A percentile compares a stretch with the other conserved stretches of the same genome.
Conservation (phyloP, 768 basidiomycete species). For the Boletus coccyginus region DNA sequence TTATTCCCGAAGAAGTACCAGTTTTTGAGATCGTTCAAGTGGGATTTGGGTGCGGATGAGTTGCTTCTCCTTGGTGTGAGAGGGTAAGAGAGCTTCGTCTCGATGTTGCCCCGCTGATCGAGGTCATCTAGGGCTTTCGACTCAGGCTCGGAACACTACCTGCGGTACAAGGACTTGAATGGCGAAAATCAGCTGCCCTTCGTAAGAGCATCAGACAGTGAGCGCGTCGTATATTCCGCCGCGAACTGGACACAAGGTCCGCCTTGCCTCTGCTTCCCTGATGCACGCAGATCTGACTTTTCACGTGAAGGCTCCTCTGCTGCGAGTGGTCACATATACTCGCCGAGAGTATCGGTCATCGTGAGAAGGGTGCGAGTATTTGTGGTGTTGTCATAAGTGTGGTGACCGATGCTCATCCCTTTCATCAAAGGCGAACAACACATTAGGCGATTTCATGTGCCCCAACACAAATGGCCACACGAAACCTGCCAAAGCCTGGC, state of each 20-base stretch:
- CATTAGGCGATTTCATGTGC: conserved; percentile 66
- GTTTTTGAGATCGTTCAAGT: conserved; percentile 61
- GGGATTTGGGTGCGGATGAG: conserved; percentile 53
- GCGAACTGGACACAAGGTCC: conserved; percentile 67
- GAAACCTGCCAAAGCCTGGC: conserved; percentile 51
- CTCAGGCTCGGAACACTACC: conserved; percentile 49
- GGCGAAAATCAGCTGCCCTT: conserved; percentile 47
- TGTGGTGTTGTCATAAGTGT: background rate
- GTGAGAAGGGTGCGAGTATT: conserved; percentile 46
- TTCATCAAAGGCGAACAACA: conserved; percentile 51
- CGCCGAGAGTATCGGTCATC: conserved; percentile 53
- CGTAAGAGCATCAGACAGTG: conserved; percentile 46
- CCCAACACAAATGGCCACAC: conserved; percentile 49
- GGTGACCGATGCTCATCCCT: background rate
- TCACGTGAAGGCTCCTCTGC: conserved; percentile 51
- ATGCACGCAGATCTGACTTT: background rate
- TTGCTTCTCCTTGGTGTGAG: conserved; percentile 66
- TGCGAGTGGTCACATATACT: conserved; percentile 45
- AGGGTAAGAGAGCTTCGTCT: conserved; percentile 44
- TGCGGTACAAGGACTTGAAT: conserved; percentile 54
- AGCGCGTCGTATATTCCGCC: conserved; percentile 65
- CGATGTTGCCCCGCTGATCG: background rate
- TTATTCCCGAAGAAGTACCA: conserved; percentile 45
- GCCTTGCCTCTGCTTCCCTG: background rate
- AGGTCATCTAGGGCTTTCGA: conserved; percentile 40